These are phyloP conservation scores for Phytopythium oedochilum DNA, from an alignment of 352 stramenopile genomes.

Conservation along the genomic window DNA sequence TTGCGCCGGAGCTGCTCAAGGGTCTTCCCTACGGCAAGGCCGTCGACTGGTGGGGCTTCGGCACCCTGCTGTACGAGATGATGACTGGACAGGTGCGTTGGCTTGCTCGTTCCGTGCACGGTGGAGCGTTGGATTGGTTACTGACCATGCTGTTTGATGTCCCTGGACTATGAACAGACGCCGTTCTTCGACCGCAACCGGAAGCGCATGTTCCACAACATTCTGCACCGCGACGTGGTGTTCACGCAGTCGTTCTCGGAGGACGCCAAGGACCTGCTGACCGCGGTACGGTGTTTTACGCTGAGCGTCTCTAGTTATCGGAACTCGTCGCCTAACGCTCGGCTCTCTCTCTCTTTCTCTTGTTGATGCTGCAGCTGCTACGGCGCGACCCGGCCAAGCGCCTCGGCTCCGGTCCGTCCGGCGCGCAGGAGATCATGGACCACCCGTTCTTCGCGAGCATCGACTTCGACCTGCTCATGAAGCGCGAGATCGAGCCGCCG, in stretches of 20 bases:
- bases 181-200: constrained; percentile 95
- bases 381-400: constrained; percentile 80
- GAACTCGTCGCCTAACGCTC: background rate
- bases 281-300: constrained; percentile 38
- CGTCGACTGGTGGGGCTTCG: constrained; percentile 94
- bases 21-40: constrained; percentile 86
- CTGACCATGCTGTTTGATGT: background rate
- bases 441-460: constrained; percentile 87
- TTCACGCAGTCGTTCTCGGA: constrained; percentile 86
- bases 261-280: constrained; percentile 84
- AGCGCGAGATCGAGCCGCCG: constrained; percentile 77
- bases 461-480: constrained; percentile 78
- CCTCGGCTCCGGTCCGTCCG: constrained; percentile 70
- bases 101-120: background rate
- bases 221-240: constrained; percentile 84
- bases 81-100: constrained; percentile 73
- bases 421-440: constrained; percentile 88
- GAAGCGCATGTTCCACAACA: constrained; percentile 95
- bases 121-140: background rate
- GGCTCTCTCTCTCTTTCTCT: background rate
- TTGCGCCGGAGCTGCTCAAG: constrained; percentile 89
- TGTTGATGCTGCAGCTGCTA: constrained; percentile 40
- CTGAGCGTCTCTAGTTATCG: no score
- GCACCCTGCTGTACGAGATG: constrained; percentile 94
- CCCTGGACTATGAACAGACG: constrained; percentile 37